These are phyloP conservation scores for Salvia rosmarinus DNA, from an alignment of 257 asterid species.

Conservation along the genomic window DNA sequence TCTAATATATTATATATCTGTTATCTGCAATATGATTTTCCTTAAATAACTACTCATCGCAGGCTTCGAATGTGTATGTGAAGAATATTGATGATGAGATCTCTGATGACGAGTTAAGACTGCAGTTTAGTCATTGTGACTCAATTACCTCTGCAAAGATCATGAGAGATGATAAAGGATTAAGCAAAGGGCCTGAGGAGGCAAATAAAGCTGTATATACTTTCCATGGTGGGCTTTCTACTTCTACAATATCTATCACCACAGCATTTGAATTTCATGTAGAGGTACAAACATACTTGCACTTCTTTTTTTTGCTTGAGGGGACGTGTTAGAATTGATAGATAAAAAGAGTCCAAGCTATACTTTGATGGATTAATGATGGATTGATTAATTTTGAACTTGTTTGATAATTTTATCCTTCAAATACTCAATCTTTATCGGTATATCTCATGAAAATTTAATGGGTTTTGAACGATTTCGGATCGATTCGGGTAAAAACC, in stretches of 20 bases:
- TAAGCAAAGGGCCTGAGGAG: slow-evolving; percentile 85
- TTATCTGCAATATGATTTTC: slow-evolving; percentile 12
- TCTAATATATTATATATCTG: background rate
- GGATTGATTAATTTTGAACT: no score
- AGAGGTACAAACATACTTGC: background rate
- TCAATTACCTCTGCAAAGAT: slow-evolving; percentile 72
- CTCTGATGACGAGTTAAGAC: slow-evolving; percentile 68
- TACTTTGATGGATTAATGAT: no score
- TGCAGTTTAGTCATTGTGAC: slow-evolving; percentile 72
- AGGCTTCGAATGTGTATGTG: slow-evolving; percentile 85
- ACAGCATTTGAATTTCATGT: background rate
- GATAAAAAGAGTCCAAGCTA: no score
- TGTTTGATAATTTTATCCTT: no score
- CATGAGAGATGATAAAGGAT: slow-evolving; percentile 82
- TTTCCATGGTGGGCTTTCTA: slow-evolving; percentile 49
- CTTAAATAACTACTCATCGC: slow-evolving; percentile 23
- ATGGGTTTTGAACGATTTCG: no score
- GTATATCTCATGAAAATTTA: no score
- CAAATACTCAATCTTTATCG: no score
- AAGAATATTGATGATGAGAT: slow-evolving; percentile 76
- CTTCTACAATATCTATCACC: slow-evolving; percentile 10
- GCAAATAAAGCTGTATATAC: slow-evolving; percentile 67
- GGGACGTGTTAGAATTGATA: no score
- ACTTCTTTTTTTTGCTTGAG: background rate
- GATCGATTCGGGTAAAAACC: no score